Base-by-base conservation (phyloP, 1,139 yeast genomes). In the Taphrina communis region DNA sequence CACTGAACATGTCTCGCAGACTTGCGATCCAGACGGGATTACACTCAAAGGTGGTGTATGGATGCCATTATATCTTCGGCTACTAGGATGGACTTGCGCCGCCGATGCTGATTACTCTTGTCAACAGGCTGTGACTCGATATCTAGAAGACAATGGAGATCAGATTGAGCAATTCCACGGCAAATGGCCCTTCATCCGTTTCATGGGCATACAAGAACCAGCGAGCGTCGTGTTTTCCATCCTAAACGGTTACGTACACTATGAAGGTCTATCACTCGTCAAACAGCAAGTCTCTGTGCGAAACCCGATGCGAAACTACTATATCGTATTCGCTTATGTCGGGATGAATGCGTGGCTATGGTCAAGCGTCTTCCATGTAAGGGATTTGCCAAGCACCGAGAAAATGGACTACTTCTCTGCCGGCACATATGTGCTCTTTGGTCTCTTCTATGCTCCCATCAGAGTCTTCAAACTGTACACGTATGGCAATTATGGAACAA, bases 91-190 rank as follows among this genome's bases (percentile, higher is more conserved):
- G 99, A 85, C 86, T 70, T 93, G 98, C 77, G 79, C 80, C 9
- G 84, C 87, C 60, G 88, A 94, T 76, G 94, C 99, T 78, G 98
- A 94, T 78, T 94, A 94, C 78, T 88, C 86, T 73, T 94, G 99
- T 77, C 98, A 94, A 77, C 85, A 90, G 70, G 77, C 85, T 17
- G 81, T 93, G 58, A 92, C 97, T 0, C 74, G 75, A 1, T 80
- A 82, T 60, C 81, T 97, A 31, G 80, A 81, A 21, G 73, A 71
- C 0, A 73, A 79, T 1, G 81, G 82, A 8, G 82, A 84, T 68
- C 86, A 85, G 69, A 80, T 90, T 1, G 83, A 83, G 61, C 99
- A 94, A 76, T 94, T 91, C 78, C 98, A 94, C 77, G 99, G 99
- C 0, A 94, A 94, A 78, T 94, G 99, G 99, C 98, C 98, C 1